Percentiles rank a stretch among this genome's conserved stretches.
phyloP scores from a whole-genome alignment of 805 yeast genomes.

The Saturnispora diversa region DNA sequence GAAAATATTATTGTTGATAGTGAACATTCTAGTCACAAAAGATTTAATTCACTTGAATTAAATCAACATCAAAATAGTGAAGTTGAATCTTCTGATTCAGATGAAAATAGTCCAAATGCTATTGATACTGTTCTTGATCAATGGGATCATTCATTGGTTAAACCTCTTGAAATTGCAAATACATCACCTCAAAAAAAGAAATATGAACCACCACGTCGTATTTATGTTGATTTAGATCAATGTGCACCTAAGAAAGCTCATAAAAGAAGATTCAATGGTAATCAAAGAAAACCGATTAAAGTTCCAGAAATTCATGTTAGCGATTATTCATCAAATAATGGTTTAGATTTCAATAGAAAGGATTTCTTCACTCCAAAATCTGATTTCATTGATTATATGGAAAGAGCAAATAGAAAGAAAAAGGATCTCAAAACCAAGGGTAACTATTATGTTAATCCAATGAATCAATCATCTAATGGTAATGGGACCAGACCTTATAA shows the following conservation, averaged over 20 bases:
- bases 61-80: background rate
- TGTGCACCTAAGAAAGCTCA: conserved; percentile 1
- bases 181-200: conserved; percentile 9
- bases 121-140: conserved; percentile 2
- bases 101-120: background rate
- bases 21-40: conserved; percentile 1
- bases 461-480: background rate
- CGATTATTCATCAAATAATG: conserved; percentile 16
- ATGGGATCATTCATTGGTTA: conserved; percentile 4
- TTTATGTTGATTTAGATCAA: conserved; percentile 10
- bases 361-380: conserved; percentile 77
- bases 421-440: conserved; percentile 14
- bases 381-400: conserved; percentile 63
- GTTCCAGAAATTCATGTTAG: conserved; percentile 22
- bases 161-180: conserved; percentile 3
- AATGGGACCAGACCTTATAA: conserved; percentile 11
- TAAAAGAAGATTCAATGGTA: conserved; percentile 14
- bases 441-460: conserved; percentile 8
- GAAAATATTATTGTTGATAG: conserved; percentile 11
- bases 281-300: conserved; percentile 26
- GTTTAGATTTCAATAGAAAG: conserved; percentile 45
- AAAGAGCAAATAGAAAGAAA: conserved; percentile 38
- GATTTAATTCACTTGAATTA: too few relatives aligned
- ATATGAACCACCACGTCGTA: conserved; percentile 14
- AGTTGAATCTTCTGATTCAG: background rate